Conservation (phyloP, 2,329 filamentous ascomycete species). For the Ceratocystis eucalypticola region DNA sequence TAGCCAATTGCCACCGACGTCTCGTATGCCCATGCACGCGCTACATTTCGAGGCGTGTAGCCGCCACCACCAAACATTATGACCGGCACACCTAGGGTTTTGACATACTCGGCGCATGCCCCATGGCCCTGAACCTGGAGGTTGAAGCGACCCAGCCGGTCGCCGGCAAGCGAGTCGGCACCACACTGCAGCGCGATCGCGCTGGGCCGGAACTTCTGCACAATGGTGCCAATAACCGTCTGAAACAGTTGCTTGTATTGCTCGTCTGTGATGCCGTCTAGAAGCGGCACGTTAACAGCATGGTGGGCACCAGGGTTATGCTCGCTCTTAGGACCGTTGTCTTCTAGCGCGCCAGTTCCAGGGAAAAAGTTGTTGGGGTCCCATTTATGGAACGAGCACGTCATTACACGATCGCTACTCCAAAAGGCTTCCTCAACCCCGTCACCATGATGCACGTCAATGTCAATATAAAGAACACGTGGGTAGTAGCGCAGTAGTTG, state of each 20-base stretch:
- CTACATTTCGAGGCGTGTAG: constrained; percentile 93
- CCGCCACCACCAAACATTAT: constrained; percentile 89
- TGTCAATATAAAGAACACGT: constrained; percentile 86
- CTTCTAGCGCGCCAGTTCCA: constrained; percentile 73
- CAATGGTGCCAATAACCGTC: constrained; percentile 60
- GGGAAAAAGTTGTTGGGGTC: constrained; percentile 76
- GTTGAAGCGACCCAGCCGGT: constrained; percentile 89
- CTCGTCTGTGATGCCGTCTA: constrained; percentile 81
- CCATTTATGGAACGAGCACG: constrained; percentile 93
- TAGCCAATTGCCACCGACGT: constrained; percentile 77
- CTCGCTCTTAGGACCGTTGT: constrained; percentile 70
- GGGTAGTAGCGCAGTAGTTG: constrained; percentile 71
- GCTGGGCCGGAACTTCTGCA: constrained; percentile 72
- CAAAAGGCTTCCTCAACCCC: constrained; percentile 86
- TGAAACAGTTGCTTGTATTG: constrained; percentile 82
- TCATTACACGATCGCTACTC: constrained; percentile 80
- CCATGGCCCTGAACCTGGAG: constrained; percentile 91
- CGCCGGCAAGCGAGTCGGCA: constrained; percentile 84
- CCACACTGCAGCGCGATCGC: constrained; percentile 94
- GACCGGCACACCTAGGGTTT: constrained; percentile 64
- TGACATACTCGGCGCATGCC: constrained; percentile 79
- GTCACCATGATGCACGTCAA: constrained; percentile 84
- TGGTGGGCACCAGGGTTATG: constrained; percentile 81
- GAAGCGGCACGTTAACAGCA: constrained; percentile 76
- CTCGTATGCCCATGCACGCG: constrained; percentile 92